Evolutionary conservation across 2,329 filamentous ascomycete species (phyloP).

Genomic region (Hypoxylon sp.): DNA sequence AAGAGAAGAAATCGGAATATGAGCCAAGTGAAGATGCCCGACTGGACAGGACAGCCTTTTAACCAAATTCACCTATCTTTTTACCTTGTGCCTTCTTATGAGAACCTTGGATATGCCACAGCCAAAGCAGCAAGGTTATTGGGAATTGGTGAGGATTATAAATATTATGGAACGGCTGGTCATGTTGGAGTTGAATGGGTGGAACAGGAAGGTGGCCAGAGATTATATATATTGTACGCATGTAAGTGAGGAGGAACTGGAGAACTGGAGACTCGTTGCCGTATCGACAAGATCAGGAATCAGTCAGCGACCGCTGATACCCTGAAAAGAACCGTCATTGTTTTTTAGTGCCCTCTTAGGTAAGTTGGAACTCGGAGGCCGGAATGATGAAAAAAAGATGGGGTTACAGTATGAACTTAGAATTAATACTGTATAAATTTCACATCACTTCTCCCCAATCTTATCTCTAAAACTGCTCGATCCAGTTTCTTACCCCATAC

Average conservation of each 20-base stretch:
- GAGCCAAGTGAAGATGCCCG: slow-evolving; percentile 10
- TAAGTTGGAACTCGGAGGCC: slow-evolving; percentile 18
- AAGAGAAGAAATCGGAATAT: slow-evolving; percentile 26
- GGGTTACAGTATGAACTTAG: neutral
- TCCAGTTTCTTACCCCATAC: slow-evolving; percentile 8
- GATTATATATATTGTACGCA: too few relatives aligned
- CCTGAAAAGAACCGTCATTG: slow-evolving; percentile 26
- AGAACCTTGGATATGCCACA: neutral
- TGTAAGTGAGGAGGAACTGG: slow-evolving; percentile 5
- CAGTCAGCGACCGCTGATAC: slow-evolving; percentile 14
- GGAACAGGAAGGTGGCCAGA: slow-evolving; percentile 6
- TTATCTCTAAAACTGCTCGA: neutral
- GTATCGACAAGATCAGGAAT: slow-evolving; percentile 18
- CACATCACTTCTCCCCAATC: neutral
- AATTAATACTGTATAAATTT: slow-evolving; percentile 4
- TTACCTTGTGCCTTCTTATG: neutral
- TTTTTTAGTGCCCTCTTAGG: slow-evolving; percentile 27
- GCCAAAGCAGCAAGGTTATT: neutral
- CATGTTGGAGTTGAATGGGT: slow-evolving; percentile 1
- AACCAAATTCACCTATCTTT: too few relatives aligned
- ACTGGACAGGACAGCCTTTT: too few relatives aligned
- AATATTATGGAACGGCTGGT: neutral
- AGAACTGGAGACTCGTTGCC: slow-evolving; percentile 14
- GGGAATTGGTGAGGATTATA: neutral
- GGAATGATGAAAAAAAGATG: slow-evolving; percentile 7